phyloP scores from a whole-genome alignment of 345 rosid genomes.

The Nasturtium officinale region DNA sequence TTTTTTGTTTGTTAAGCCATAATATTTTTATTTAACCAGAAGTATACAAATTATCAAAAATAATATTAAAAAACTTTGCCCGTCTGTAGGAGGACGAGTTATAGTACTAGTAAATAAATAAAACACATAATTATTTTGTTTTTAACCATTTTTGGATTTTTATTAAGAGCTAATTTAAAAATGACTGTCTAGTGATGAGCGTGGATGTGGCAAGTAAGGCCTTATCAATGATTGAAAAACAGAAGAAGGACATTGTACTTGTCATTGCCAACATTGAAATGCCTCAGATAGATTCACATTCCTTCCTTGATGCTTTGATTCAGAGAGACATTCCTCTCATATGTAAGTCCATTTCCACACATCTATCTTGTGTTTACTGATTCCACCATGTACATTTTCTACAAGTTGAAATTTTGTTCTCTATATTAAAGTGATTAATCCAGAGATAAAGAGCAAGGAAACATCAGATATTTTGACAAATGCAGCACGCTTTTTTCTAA shows the following conservation, averaged over 20 bases:
- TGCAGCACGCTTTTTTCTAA: constrained; percentile 42
- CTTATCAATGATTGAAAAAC: constrained; percentile 37
- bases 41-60: no score
- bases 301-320: constrained; percentile 30
- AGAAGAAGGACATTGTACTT: constrained; percentile 43
- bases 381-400: neutral
- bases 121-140: neutral
- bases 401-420: neutral
- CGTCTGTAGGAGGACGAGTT: no score
- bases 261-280: constrained; percentile 47
- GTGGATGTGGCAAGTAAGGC: constrained; percentile 39
- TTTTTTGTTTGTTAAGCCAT: neutral
- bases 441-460: neutral
- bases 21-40: neutral
- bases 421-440: constrained; percentile 47
- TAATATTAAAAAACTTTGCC: neutral
- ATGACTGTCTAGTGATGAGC: constrained; percentile 46
- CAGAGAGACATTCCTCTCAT: constrained; percentile 45
- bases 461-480: constrained; percentile 31
- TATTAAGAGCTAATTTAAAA: neutral
- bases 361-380: neutral
- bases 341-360: constrained; percentile 8
- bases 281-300: constrained; percentile 35
- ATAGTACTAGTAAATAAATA: no score
- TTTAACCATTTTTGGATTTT: neutral